phyloP scores from a whole-genome alignment of 495 filamentous ascomycete species.

The Terfezia boudieri region DNA sequence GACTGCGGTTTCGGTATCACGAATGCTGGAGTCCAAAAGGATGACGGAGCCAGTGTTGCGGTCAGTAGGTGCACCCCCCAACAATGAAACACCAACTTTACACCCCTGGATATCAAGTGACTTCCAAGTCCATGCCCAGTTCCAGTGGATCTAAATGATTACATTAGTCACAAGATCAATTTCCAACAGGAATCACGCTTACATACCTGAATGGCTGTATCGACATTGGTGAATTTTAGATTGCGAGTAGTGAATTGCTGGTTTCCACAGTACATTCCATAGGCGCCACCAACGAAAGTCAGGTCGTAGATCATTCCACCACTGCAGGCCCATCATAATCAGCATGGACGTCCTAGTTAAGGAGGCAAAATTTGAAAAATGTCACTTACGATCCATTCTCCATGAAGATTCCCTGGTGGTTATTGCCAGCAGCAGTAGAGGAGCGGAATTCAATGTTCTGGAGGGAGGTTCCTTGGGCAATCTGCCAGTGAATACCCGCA shows the following conservation, averaged over 20 bases:
- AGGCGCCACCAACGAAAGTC: constrained; percentile 66
- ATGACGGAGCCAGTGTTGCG: constrained; percentile 64
- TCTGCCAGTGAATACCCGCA: constrained; percentile 92
- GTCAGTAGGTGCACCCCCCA: constrained; percentile 31
- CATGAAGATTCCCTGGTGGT: constrained; percentile 86
- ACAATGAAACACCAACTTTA: constrained; percentile 60
- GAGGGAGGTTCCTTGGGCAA: constrained; percentile 77
- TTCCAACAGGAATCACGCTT: constrained; percentile 27
- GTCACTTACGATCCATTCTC: constrained; percentile 49
- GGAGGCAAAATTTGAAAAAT: not conserved
- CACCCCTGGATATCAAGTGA: constrained; percentile 63
- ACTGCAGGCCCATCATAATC: constrained; percentile 14
- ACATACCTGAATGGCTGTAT: constrained; percentile 46
- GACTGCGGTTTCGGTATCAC: constrained; percentile 34
- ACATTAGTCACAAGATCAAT: not conserved
- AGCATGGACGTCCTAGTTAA: not conserved
- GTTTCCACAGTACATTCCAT: constrained; percentile 70
- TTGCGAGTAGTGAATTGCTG: constrained; percentile 93
- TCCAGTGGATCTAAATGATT: constrained; percentile 39
- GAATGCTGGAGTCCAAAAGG: constrained; percentile 57
- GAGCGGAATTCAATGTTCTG: constrained; percentile 63
- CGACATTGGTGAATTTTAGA: constrained; percentile 67
- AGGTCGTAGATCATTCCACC: constrained; percentile 79
- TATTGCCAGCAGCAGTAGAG: constrained; percentile 38
- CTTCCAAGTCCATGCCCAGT: constrained; percentile 81